phyloP scores from a whole-genome alignment of 495 filamentous ascomycete species.

The Achaetomiella virescens region DNA sequence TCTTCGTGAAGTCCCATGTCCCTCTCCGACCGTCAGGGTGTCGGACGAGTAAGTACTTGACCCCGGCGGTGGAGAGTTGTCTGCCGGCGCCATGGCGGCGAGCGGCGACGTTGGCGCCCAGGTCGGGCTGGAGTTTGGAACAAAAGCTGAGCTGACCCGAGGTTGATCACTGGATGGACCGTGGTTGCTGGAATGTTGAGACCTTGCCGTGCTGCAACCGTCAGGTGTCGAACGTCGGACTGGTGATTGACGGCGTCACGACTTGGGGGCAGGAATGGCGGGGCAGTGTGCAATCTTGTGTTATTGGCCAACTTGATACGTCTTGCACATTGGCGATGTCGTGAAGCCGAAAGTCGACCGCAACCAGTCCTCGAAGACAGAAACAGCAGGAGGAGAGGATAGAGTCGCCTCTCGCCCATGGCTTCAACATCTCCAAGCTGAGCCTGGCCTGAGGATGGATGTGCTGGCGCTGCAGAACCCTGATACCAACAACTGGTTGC shows the following conservation, averaged over 20 bases:
- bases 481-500: constrained; percentile 12
- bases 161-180: background rate
- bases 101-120: constrained; percentile 13
- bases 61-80: constrained; percentile 64
- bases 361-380: background rate
- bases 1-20: constrained; percentile 78
- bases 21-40: constrained; percentile 84
- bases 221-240: background rate
- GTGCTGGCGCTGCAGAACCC: background rate
- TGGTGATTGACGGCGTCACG: background rate
- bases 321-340: background rate
- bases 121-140: background rate
- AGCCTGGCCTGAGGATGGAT: background rate
- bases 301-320: background rate
- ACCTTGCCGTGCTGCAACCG: background rate
- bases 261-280: constrained; percentile 13
- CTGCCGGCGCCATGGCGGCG: constrained; percentile 47
- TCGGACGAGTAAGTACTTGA: constrained; percentile 77
- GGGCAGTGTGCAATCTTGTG: background rate
- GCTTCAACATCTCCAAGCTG: background rate
- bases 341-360: background rate
- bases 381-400: background rate
- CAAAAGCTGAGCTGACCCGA: background rate
- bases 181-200: constrained; percentile 6
- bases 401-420: background rate